phyloP scores from a whole-genome alignment of 73 alveolate genomes.

The Tetrahymena elliotti region DNA sequence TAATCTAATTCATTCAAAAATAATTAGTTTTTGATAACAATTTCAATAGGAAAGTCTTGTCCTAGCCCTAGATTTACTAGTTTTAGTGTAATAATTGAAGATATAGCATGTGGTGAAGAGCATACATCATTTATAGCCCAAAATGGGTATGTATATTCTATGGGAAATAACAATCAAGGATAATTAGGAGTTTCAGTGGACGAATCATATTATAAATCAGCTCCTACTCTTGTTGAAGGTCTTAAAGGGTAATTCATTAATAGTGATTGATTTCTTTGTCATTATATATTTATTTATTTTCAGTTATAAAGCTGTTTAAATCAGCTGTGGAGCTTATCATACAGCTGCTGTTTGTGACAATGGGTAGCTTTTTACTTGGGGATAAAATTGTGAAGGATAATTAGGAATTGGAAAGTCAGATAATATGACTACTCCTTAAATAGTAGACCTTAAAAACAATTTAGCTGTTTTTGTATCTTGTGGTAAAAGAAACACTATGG shows the following conservation, averaged over 20 bases:
- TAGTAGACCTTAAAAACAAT: neutral
- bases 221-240: slow-evolving; percentile 32
- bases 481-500: slow-evolving; percentile 42
- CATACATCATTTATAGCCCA: slow-evolving; percentile 53
- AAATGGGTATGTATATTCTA: slow-evolving; percentile 43
- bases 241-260: neutral
- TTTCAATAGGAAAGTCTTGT: neutral
- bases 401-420: slow-evolving; percentile 45
- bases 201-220: slow-evolving; percentile 9
- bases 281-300: slow-evolving; percentile 39
- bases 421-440: slow-evolving; percentile 29
- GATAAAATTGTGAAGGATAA: slow-evolving; percentile 46
- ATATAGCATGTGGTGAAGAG: slow-evolving; percentile 59
- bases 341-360: slow-evolving; percentile 37
- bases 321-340: slow-evolving; percentile 50
- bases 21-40: neutral
- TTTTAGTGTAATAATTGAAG: slow-evolving; percentile 29
- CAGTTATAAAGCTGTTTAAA: slow-evolving; percentile 35
- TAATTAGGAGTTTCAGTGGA: slow-evolving; percentile 57
- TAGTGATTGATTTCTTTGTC: neutral
- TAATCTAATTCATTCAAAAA: neutral
- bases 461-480: slow-evolving; percentile 37
- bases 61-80: slow-evolving; percentile 49
- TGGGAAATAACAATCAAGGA: slow-evolving; percentile 69
- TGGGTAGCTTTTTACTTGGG: slow-evolving; percentile 69